A percentile compares a stretch with the other conserved stretches of the same genome.
These are phyloP conservation scores for Isatis tinctoria DNA, from an alignment of 345 rosid species.

Conservation along the genomic window DNA sequence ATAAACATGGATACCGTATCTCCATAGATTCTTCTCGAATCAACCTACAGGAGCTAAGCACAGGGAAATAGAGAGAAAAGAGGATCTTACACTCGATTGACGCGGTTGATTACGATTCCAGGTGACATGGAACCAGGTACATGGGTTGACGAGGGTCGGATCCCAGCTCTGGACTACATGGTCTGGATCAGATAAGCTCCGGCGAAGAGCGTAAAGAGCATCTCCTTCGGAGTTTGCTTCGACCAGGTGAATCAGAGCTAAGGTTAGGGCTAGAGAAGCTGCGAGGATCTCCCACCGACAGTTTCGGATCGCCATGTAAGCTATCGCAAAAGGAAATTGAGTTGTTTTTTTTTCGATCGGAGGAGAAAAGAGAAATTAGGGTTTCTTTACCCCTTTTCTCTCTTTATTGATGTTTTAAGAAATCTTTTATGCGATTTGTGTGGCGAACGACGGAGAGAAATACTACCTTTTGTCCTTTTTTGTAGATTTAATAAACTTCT, in stretches of 20 bases:
- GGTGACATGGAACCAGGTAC: conserved; percentile 97
- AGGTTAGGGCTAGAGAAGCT: conserved; percentile 26
- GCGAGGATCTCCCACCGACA: conserved; percentile 36
- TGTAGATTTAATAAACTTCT: neutral
- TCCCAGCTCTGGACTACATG: conserved; percentile 98
- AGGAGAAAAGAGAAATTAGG: conserved; percentile 12
- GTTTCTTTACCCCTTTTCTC: neutral
- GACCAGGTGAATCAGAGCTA: conserved; percentile 33
- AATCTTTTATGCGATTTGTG: conserved; percentile 12
- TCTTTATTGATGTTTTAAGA: conserved; percentile 4
- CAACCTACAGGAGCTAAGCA: neutral
- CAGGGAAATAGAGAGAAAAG: neutral
- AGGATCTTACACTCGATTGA: conserved; percentile 68
- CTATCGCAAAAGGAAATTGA: neutral
- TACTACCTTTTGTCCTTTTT: neutral
- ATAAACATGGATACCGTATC: neutral
- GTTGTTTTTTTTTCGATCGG: neutral
- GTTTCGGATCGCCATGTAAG: conserved; percentile 47
- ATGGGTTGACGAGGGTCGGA: conserved; percentile 93
- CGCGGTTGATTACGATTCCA: conserved; percentile 86
- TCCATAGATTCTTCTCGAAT: conserved; percentile 6
- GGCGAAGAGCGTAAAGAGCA: conserved; percentile 68
- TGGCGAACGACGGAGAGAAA: conserved; percentile 7
- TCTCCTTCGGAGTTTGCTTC: conserved; percentile 83
- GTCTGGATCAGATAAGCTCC: conserved; percentile 74